These are phyloP conservation scores for Ambrosia trifida DNA, from an alignment of 129 eudicot genomes.

Conservation along the genomic window DNA sequence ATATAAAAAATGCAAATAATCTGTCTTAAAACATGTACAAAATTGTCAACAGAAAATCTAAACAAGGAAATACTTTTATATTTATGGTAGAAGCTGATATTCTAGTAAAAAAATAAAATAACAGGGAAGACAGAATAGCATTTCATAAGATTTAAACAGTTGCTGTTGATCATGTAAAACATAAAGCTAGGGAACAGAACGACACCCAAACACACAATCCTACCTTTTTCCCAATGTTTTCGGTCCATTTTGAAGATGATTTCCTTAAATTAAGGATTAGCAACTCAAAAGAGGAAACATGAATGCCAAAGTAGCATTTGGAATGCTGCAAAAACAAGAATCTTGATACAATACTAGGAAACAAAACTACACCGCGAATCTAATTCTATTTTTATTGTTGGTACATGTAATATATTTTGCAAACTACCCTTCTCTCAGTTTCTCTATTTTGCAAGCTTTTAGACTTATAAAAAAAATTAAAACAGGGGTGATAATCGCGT, in stretches of 20 bases:
- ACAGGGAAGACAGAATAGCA: slow-evolving; percentile 5
- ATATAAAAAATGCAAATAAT: too few relatives aligned
- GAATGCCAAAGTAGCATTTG: background rate
- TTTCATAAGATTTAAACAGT: background rate
- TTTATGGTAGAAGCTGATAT: too few relatives aligned
- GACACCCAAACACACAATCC: background rate
- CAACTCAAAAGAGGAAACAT: slow-evolving; percentile 3
- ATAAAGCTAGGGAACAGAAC: slow-evolving; percentile 3
- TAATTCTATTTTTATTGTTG: background rate
- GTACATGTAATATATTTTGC: background rate
- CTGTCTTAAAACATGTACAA: too few relatives aligned
- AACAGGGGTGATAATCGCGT: background rate
- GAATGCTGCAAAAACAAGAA: background rate
- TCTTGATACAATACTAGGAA: slow-evolving; percentile 2
- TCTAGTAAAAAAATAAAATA: too few relatives aligned
- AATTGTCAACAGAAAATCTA: too few relatives aligned
- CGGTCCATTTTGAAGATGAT: background rate
- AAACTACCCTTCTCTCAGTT: too few relatives aligned
- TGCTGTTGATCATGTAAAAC: slow-evolving; percentile 7
- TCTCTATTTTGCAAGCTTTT: too few relatives aligned
- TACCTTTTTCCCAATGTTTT: background rate
- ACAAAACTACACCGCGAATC: background rate
- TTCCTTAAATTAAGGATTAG: slow-evolving; percentile 3
- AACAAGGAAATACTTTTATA: too few relatives aligned
- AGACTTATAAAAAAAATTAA: too few relatives aligned